Base-by-base conservation (phyloP, 805 yeast genomes). In the Yarrowia hollandica region DNA sequence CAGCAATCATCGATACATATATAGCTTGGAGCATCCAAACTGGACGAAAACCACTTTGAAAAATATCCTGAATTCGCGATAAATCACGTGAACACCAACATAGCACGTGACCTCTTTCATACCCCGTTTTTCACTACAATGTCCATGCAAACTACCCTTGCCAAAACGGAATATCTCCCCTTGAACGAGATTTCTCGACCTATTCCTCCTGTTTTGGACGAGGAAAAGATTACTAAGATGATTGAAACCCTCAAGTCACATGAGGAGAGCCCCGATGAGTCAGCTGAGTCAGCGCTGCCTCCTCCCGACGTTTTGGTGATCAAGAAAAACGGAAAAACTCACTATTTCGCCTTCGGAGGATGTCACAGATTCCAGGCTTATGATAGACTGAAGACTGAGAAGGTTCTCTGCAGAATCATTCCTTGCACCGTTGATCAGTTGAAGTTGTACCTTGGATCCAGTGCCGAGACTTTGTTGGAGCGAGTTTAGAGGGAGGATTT, bases 311-410 rank as follows among this genome's bases (percentile, higher is more conserved):
- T 89, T 0, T 72, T 89, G 62, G 77, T 78, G 33, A 87, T 88
- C 1, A 75, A 84, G 39, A 86, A 85, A 38, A 69, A 79, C 7
- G 92, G 89, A 1, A 72, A 80, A 50, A 76, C 72, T 33, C 79
- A 78, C 69, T 88, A 85, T 67, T 88, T 87, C 71, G 95, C 67
- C 2, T 89, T 89, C 72, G 96, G 96, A 6, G 96, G 96, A 0
- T 89, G 96, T 68, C 96, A 89, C 68, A 72, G 96, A 62, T 85
- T 89, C 64, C 96, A 89, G 69, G 96, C 96, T 0, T 90, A 90
- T 68, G 94, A 88, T 60, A 72, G 78, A 35, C 77, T 75, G 37
- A 74, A 76, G 1, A 79, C 77, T 26, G 68, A 71, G 3, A 59
- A 60, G 37, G 95, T 90, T 9, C 83, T 79, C 66, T 85, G 90